phyloP scores from a whole-genome alignment of 2,329 filamentous ascomycete genomes.

The Colletotrichum limetticola region DNA sequence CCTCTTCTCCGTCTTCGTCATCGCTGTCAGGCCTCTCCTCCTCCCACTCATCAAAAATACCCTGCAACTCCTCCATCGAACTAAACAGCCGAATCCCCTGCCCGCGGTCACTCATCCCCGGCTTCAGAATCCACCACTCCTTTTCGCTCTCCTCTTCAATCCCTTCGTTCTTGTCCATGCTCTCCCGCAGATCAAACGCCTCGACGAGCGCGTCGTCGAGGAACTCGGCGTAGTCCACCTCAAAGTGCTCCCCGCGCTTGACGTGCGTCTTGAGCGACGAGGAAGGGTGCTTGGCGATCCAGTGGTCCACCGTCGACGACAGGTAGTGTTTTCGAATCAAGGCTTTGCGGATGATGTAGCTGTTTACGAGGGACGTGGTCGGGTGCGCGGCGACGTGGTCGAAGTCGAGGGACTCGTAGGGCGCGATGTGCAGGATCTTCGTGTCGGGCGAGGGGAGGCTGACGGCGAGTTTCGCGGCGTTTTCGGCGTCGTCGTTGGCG shows the following conservation, averaged over 20 bases:
- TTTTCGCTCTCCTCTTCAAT: slow-evolving; percentile 49
- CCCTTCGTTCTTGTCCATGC: slow-evolving; percentile 72
- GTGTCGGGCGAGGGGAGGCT: slow-evolving; percentile 48
- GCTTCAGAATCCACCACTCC: slow-evolving; percentile 99
- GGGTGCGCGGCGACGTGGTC: slow-evolving; percentile 74
- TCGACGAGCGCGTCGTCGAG: slow-evolving; percentile 93
- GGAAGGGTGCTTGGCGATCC: slow-evolving; percentile 84
- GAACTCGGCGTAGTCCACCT: slow-evolving; percentile 97
- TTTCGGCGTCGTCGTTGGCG: slow-evolving; percentile 42
- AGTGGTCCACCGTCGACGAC: slow-evolving; percentile 83
- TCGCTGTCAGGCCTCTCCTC: slow-evolving; percentile 72
- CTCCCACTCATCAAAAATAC: slow-evolving; percentile 94
- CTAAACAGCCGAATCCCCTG: slow-evolving; percentile 93
- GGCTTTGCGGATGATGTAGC: slow-evolving; percentile 95
- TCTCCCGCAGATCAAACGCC: slow-evolving; percentile 86
- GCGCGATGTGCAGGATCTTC: slow-evolving; percentile 79
- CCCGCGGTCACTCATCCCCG: slow-evolving; percentile 95
- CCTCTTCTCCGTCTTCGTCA: slow-evolving; percentile 64
- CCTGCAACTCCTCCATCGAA: slow-evolving; percentile 83
- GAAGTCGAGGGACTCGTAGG: slow-evolving; percentile 91
- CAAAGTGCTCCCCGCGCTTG: slow-evolving; percentile 84
- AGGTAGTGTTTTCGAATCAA: slow-evolving; percentile 97
- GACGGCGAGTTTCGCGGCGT: slow-evolving; percentile 44
- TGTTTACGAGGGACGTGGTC: slow-evolving; percentile 77
- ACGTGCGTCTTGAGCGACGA: slow-evolving; percentile 77